phyloP scores from a whole-genome alignment of 371 early-diverging fungal genomes.

The Syncephalis fuscata region DNA sequence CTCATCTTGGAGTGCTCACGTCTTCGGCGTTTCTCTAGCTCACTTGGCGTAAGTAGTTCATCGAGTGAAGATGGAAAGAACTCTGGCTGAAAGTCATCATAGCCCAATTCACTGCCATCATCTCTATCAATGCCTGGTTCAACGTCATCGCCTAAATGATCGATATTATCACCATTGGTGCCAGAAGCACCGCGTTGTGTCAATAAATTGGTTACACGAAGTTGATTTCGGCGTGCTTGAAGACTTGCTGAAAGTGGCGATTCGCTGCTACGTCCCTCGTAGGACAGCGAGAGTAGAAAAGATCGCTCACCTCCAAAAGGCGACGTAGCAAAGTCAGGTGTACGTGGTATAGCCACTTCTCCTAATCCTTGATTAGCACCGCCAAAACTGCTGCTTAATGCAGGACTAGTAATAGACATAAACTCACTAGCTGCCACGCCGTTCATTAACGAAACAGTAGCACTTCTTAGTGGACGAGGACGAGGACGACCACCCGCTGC shows the following conservation, averaged over 20 bases:
- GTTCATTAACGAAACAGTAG: too few relatives aligned
- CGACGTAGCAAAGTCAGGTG: too few relatives aligned
- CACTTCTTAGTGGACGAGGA: too few relatives aligned
- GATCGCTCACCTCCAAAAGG: too few relatives aligned
- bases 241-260: neutral
- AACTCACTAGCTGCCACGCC: too few relatives aligned
- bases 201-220: neutral
- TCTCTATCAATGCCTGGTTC: neutral
- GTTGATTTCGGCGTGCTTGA: neutral
- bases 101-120: neutral
- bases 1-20: too few relatives aligned
- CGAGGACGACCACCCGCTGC: too few relatives aligned
- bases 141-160: neutral
- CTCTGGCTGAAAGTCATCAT: constrained; percentile 5
- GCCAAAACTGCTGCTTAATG: too few relatives aligned
- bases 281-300: too few relatives aligned
- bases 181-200: neutral
- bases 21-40: constrained; percentile 10
- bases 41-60: constrained; percentile 10
- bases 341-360: too few relatives aligned
- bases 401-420: too few relatives aligned
- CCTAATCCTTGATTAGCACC: too few relatives aligned
- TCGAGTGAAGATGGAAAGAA: constrained; percentile 11
- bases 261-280: neutral
- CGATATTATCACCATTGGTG: neutral